These are phyloP conservation scores for Neurospora sp. DNA, from an alignment of 2,329 filamentous ascomycete species.

Conservation along the genomic window DNA sequence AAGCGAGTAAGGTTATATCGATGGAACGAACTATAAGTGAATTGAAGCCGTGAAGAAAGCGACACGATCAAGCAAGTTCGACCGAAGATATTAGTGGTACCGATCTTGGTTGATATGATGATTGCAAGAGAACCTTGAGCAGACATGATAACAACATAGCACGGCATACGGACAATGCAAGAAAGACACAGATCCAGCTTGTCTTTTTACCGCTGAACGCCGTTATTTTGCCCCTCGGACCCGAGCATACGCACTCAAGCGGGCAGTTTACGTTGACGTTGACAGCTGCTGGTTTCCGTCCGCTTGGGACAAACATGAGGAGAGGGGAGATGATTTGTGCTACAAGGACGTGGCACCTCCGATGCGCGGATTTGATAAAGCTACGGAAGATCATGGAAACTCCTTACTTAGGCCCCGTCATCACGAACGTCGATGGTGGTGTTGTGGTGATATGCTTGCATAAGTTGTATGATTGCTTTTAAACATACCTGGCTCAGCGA, in stretches of 20 bases:
- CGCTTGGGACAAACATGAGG: neutral
- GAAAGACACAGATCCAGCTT: neutral
- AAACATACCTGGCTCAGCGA: neutral
- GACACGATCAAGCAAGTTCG: neutral
- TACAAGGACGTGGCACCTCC: neutral
- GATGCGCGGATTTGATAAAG: neutral
- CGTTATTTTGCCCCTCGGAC: neutral
- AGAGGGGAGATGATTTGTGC: neutral
- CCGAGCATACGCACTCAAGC: neutral
- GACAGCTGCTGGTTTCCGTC: neutral
- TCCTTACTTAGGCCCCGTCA: too few species aligned
- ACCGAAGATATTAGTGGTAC: neutral
- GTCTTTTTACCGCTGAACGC: neutral
- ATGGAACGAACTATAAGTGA: neutral
- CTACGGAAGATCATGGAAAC: neutral
- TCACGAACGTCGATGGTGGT: too few species aligned
- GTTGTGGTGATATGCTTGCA: too few species aligned
- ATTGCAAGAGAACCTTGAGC: too few species aligned
- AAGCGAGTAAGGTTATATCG: neutral
- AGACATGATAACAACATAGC: neutral
- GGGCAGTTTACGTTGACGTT: neutral
- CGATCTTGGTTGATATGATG: too few species aligned
- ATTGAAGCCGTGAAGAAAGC: neutral
- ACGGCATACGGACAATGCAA: neutral
- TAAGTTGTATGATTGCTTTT: neutral